These are phyloP conservation scores for Tetracladium marchalianum DNA, from an alignment of 495 filamentous ascomycete species.

Conservation along the genomic window DNA sequence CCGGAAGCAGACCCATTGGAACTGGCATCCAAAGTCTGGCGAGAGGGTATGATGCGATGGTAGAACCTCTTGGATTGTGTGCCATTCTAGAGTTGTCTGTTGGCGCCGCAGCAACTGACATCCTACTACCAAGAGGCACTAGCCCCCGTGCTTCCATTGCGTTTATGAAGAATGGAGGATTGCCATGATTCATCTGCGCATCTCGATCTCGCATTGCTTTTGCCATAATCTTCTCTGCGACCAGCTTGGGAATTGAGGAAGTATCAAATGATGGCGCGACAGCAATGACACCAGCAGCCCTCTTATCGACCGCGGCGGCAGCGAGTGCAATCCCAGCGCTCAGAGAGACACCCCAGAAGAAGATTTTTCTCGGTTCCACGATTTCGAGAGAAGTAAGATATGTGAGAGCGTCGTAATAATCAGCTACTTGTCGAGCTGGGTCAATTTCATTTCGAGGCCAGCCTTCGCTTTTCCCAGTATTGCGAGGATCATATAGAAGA, in stretches of 20 bases:
- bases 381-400: constrained; percentile 14
- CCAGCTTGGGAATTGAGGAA: constrained; percentile 6
- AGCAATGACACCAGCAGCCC: constrained; percentile 23
- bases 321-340: constrained; percentile 19
- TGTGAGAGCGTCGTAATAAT: constrained; percentile 26
- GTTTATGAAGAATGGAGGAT: constrained; percentile 11
- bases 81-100: too few species aligned
- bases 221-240: constrained; percentile 5
- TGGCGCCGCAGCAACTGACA: too few species aligned
- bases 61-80: too few species aligned
- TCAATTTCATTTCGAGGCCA: constrained; percentile 25
- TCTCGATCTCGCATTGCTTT: constrained; percentile 21
- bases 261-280: constrained; percentile 12
- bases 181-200: constrained; percentile 14
- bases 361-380: constrained; percentile 22
- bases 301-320: constrained; percentile 23
- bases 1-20: background rate
- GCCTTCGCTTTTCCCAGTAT: constrained; percentile 28
- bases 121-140: too few species aligned
- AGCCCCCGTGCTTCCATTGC: too few species aligned
- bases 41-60: constrained; percentile 14
- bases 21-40: constrained; percentile 17
- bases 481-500: constrained; percentile 27
- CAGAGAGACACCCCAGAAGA: constrained; percentile 24
- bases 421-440: constrained; percentile 19